These are phyloP conservation scores for Bruguiera gymnorhiza DNA, from an alignment of 345 rosid genomes.

Conservation along the genomic window DNA sequence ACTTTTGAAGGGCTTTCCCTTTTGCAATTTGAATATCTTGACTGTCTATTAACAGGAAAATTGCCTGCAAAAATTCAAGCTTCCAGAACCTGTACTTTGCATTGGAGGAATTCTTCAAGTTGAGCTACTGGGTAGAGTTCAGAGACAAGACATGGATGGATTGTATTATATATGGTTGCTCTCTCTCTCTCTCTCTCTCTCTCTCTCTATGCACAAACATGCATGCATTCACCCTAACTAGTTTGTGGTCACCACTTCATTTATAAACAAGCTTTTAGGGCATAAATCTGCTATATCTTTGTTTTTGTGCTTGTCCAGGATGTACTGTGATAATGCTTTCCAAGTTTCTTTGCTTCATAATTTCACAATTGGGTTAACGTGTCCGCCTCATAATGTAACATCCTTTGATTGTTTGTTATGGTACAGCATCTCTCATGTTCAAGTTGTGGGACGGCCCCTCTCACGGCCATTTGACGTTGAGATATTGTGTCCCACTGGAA, in stretches of 20 bases:
- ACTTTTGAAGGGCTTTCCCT: background rate
- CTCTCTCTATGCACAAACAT: background rate
- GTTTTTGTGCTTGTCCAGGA: no score
- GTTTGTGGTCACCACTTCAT: background rate
- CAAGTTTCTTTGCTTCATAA: no score
- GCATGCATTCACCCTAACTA: background rate
- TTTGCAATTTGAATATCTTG: background rate
- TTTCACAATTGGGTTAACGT: no score
- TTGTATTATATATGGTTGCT: slow-evolving; percentile 30
- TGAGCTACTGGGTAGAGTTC: slow-evolving; percentile 34
- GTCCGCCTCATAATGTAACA: no score
- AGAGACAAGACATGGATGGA: slow-evolving; percentile 35
- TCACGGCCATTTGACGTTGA: slow-evolving; percentile 19
- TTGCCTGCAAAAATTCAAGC: slow-evolving; percentile 30
- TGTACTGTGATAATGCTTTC: no score
- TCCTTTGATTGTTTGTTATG: background rate
- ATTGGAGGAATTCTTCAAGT: slow-evolving; percentile 32
- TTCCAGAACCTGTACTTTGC: slow-evolving; percentile 34
- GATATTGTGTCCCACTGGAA: slow-evolving; percentile 7
- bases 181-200: background rate
- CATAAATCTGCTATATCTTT: no score
- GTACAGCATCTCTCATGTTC: slow-evolving; percentile 31
- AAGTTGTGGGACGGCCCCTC: slow-evolving; percentile 27
- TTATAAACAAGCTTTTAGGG: background rate
- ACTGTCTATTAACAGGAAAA: slow-evolving; percentile 17